phyloP scores from a whole-genome alignment of 2,329 filamentous ascomycete species.

The Ampelomyces quisqualis region DNA sequence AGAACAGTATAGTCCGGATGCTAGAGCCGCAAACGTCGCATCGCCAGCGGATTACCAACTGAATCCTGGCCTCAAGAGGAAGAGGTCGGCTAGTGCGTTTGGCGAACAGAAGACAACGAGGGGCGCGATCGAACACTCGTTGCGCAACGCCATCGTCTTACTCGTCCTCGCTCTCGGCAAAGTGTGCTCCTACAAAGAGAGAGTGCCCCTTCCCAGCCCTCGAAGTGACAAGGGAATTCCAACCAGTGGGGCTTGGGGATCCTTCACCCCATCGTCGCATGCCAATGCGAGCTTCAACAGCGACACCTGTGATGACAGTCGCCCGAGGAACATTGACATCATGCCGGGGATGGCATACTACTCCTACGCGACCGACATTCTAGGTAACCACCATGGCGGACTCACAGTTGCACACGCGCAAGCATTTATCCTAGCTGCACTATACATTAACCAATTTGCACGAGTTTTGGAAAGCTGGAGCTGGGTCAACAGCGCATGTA shows the following conservation, averaged over 20 bases:
- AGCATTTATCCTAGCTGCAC: constrained; percentile 76
- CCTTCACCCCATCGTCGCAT: constrained; percentile 33
- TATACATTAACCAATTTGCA: constrained; percentile 87
- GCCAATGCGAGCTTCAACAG: constrained; percentile 41
- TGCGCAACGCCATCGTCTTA: constrained; percentile 73
- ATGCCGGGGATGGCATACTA: constrained; percentile 91
- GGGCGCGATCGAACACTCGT: constrained; percentile 31
- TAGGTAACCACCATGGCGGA: constrained; percentile 77
- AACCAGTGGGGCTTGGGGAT: constrained; percentile 24
- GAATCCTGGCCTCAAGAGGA: constrained; percentile 37
- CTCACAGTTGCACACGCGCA: constrained; percentile 83
- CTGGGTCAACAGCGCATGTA: constrained; percentile 64
- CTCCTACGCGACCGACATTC: constrained; percentile 79
- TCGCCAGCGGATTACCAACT: constrained; percentile 30
- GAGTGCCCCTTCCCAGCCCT: constrained; percentile 52
- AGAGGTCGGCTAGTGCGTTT: constrained; percentile 34
- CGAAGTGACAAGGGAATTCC: constrained; percentile 50
- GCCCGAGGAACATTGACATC: constrained; percentile 70
- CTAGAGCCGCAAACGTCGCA: constrained; percentile 16
- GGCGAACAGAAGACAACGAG: constrained; percentile 27
- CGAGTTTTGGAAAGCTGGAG: constrained; percentile 82
- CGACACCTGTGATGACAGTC: constrained; percentile 24
- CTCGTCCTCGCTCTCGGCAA: constrained; percentile 83
- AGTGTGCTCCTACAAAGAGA: constrained; percentile 62
- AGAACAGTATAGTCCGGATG: constrained; percentile 38